phyloP scores from a whole-genome alignment of 2,329 filamentous ascomycete species.

The Ceratocystis alfenasii region DNA sequence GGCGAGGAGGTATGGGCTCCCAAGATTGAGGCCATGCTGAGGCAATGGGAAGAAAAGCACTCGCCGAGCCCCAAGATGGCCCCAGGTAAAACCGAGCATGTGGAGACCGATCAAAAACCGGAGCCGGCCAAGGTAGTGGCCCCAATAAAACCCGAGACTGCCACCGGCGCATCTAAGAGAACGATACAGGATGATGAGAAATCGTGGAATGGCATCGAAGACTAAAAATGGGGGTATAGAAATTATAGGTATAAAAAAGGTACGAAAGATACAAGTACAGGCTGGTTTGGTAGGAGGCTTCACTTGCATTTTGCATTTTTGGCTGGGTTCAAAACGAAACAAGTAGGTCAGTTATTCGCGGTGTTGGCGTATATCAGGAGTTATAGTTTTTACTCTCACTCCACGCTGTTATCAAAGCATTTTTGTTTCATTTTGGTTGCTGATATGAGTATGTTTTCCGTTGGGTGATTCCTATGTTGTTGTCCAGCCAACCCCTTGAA shows the following conservation, averaged over 20 bases:
- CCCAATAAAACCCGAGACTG: conserved; percentile 24
- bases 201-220: conserved; percentile 35
- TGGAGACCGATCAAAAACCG: neutral
- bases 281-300: neutral
- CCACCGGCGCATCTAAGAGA: neutral
- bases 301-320: neutral
- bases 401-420: neutral
- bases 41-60: conserved; percentile 30
- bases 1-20: conserved; percentile 77
- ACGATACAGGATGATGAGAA: conserved; percentile 30
- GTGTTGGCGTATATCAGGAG: neutral
- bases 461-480: neutral
- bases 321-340: neutral
- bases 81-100: neutral
- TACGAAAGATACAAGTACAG: neutral
- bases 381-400: neutral
- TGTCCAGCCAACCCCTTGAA: neutral
- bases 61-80: conserved; percentile 13
- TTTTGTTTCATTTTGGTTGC: neutral
- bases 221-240: conserved; percentile 24
- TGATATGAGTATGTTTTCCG: neutral
- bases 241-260: neutral
- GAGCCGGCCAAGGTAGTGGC: conserved; percentile 16
- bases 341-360: neutral
- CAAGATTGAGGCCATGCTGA: conserved; percentile 45